These are phyloP conservation scores for Ensete glaucum DNA, from an alignment of 176 grass and related monocot species.

Conservation along the genomic window DNA sequence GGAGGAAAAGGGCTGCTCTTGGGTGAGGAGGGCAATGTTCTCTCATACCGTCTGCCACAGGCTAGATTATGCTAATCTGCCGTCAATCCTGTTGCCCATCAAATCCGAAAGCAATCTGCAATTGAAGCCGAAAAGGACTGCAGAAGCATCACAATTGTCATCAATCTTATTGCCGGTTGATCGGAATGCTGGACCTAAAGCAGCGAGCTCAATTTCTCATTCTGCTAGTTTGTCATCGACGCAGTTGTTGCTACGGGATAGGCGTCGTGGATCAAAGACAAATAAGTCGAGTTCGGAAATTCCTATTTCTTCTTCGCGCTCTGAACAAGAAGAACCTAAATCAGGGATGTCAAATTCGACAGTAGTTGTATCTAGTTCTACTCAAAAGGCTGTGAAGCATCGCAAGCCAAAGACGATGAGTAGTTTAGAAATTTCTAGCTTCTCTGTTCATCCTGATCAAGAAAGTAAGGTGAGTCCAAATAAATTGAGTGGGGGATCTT, in stretches of 20 bases:
- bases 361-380: neutral
- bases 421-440: neutral
- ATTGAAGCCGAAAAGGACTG: constrained; percentile 26
- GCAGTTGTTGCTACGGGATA: neutral
- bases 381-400: neutral
- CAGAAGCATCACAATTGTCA: constrained; percentile 25
- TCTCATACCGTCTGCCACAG: constrained; percentile 53
- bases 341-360: neutral
- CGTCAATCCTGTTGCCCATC: constrained; percentile 37
- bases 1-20: constrained; percentile 67
- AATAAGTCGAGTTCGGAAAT: neutral
- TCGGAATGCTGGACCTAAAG: neutral
- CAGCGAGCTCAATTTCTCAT: neutral
- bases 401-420: neutral
- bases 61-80: constrained; percentile 32
- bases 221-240: constrained; percentile 4
- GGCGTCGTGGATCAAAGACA: neutral
- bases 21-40: constrained; percentile 71
- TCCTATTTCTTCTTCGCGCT: neutral
- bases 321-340: neutral
- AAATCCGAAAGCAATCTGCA: constrained; percentile 37
- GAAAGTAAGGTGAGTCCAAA: neutral
- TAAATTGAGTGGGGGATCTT: neutral
- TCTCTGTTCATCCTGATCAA: neutral
- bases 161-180: neutral